Percentiles rank a stretch among this genome's conserved stretches.
These are phyloP conservation scores for Colletotrichum noveboracense DNA, from an alignment of 2,329 filamentous ascomycete genomes.

Conservation along the genomic window DNA sequence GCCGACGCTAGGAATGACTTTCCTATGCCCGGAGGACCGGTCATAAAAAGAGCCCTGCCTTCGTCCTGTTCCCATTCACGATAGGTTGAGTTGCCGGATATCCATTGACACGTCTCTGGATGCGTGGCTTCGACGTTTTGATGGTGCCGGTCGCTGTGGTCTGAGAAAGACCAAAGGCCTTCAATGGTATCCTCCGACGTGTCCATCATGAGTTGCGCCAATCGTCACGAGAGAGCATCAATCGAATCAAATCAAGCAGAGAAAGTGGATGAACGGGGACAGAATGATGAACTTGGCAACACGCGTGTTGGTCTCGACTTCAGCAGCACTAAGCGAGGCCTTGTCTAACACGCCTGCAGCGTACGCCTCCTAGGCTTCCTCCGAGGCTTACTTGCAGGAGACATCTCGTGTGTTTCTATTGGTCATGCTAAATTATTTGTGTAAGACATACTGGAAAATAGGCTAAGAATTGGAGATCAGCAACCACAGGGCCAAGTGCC, in stretches of 20 bases:
- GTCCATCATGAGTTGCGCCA: neutral
- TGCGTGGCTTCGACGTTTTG: neutral
- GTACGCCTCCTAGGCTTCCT: neutral
- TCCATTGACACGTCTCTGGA: neutral
- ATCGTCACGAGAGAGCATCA: neutral
- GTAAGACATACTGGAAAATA: neutral
- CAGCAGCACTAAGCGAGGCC: neutral
- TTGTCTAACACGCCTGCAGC: neutral
- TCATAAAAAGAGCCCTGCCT: neutral
- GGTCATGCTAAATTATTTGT: neutral
- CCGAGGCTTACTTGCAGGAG: neutral
- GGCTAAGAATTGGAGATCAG: neutral
- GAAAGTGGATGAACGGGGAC: neutral
- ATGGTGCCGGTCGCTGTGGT: neutral
- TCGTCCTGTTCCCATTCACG: neutral
- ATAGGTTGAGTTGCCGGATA: neutral
- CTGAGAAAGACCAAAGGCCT: neutral
- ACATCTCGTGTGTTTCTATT: neutral
- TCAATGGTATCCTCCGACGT: neutral
- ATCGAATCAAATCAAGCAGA: neutral
- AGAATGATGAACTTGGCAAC: neutral
- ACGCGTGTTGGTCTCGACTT: neutral
- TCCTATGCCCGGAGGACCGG: neutral
- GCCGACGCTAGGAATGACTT: neutral
- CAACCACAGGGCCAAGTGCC: neutral